A percentile compares a stretch with the other conserved stretches of the same genome.
These are phyloP conservation scores for Choanephora cucurbitarum DNA, from an alignment of 371 early-diverging fungal genomes.

Conservation along the genomic window DNA sequence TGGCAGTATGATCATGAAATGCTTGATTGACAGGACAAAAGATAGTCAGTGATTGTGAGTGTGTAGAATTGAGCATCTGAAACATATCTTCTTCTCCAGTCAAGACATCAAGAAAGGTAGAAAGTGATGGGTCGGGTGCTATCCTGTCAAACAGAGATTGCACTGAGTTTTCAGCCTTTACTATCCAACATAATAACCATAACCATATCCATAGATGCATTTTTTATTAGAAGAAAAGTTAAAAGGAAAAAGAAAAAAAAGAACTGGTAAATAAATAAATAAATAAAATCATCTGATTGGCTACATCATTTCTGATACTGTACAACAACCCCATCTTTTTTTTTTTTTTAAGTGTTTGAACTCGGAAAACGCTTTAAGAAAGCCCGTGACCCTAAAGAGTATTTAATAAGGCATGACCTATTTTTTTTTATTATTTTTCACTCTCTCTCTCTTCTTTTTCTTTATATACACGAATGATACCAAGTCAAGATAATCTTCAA, in stretches of 20 bases:
- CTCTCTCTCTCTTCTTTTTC: constrained; percentile 4
- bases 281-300: constrained; percentile 3
- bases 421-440: neutral
- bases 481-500: constrained; percentile 33
- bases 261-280: constrained; percentile 4
- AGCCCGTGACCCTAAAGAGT: constrained; percentile 18
- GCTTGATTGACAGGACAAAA: constrained; percentile 49
- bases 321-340: constrained; percentile 10
- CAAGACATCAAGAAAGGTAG: constrained; percentile 49
- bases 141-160: constrained; percentile 52
- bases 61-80: constrained; percentile 34
- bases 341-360: constrained; percentile 11
- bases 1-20: constrained; percentile 27
- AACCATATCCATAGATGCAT: too few species aligned
- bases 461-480: constrained; percentile 17
- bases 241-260: constrained; percentile 11
- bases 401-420: neutral
- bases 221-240: too few species aligned
- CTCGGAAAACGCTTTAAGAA: constrained; percentile 12
- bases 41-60: constrained; percentile 30
- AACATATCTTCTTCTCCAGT: constrained; percentile 39
- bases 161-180: too few species aligned
- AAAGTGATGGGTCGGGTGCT: constrained; percentile 42
- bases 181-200: too few species aligned
- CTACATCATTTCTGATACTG: constrained; percentile 16